phyloP scores from a whole-genome alignment of 1,139 yeast genomes.

The Taphrina flavorubra region DNA sequence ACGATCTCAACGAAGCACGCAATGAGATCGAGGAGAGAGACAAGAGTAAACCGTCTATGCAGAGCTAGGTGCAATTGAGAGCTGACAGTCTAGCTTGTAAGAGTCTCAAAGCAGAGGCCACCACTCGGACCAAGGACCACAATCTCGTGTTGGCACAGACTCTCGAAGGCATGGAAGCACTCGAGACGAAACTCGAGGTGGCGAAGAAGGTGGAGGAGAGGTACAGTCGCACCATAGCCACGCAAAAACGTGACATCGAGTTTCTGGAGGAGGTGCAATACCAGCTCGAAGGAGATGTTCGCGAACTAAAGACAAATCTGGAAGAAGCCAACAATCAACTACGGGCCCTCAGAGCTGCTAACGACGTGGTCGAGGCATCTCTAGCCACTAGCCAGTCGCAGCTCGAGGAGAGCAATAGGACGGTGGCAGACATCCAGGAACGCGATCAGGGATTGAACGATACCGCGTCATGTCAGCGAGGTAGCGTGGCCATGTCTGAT shows the following conservation, averaged over 20 bases:
- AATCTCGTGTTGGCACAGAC: neutral
- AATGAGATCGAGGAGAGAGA: constrained; percentile 1
- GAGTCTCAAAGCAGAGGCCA: constrained; percentile 1
- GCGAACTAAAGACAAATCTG: constrained; percentile 1
- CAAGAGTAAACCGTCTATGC: neutral
- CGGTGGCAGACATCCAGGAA: neutral
- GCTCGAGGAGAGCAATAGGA: neutral
- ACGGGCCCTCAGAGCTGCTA: neutral
- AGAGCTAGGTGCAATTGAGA: neutral
- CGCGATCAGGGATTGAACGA: neutral
- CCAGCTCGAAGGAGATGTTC: constrained; percentile 16
- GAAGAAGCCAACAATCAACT: neutral
- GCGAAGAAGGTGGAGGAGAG: constrained; percentile 16
- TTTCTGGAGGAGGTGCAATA: constrained; percentile 14
- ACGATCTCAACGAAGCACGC: constrained; percentile 4
- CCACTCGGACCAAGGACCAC: neutral
- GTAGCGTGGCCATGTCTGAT: neutral
- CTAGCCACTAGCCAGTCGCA: neutral
- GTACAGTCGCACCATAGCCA: constrained; percentile 2
- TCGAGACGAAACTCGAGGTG: constrained; percentile 16
- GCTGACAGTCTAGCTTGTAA: constrained; percentile 4
- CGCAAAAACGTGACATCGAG: constrained; percentile 15
- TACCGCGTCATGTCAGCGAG: neutral
- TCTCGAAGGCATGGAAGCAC: neutral
- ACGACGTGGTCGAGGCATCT: neutral